Percentiles rank a stretch among this genome's conserved stretches.
Conservation (phyloP, 495 filamentous ascomycete species). For the Daldinia childiae region DNA sequence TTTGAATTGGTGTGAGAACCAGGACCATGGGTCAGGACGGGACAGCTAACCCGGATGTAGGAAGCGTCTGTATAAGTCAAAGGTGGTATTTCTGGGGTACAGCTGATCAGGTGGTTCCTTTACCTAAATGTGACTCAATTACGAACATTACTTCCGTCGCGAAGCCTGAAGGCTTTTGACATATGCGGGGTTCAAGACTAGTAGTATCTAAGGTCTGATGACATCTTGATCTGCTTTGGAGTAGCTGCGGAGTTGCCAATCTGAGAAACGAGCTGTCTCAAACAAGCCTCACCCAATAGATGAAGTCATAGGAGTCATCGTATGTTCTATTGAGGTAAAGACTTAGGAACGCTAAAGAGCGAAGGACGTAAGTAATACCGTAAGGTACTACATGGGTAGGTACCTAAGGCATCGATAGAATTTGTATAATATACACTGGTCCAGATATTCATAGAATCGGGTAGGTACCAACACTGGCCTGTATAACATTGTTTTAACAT, state of each 20-base stretch:
- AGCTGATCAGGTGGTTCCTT: neutral
- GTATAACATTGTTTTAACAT: neutral
- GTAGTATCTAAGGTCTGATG: neutral
- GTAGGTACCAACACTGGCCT: too few species aligned
- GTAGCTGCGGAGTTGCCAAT: neutral
- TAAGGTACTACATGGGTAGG: too few species aligned
- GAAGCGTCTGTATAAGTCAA: too few species aligned
- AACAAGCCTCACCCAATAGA: neutral
- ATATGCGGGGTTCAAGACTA: neutral
- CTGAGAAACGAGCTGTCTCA: neutral
- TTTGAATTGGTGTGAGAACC: neutral
- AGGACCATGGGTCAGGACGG: neutral
- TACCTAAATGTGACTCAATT: neutral
- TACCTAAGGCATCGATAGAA: too few species aligned
- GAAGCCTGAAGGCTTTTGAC: neutral
- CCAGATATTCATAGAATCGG: too few species aligned
- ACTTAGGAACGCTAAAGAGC: too few species aligned
- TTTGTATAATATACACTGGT: too few species aligned
- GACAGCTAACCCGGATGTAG: too few species aligned
- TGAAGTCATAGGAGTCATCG: neutral
- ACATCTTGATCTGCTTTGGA: neutral
- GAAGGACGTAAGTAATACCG: too few species aligned
- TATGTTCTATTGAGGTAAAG: neutral
- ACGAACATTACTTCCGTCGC: neutral
- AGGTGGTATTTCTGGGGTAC: neutral